These are phyloP conservation scores for Gossypium longicalyx DNA, from an alignment of 345 rosid species.

Conservation along the genomic window DNA sequence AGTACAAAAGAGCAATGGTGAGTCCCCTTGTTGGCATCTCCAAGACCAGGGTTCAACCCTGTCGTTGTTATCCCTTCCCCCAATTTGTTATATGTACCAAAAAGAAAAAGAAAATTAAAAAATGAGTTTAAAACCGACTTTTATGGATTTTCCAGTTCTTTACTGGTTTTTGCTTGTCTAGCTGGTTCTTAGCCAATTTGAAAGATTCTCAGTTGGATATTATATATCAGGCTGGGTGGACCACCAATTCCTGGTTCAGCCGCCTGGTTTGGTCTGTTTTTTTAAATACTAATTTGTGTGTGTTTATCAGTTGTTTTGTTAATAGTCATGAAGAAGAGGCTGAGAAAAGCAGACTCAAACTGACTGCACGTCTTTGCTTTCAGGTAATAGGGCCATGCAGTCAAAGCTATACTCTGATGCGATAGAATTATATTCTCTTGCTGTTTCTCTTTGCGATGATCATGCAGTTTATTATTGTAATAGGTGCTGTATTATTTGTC, in stretches of 20 bases:
- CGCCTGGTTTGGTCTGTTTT: not conserved
- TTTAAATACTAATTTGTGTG: not conserved
- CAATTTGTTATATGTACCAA: too few species aligned
- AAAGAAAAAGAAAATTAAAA: too few species aligned
- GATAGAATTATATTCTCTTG: slow-evolving; percentile 67
- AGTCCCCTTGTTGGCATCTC: too few species aligned
- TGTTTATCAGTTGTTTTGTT: slow-evolving; percentile 6
- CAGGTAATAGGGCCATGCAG: slow-evolving; percentile 89
- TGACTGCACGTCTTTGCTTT: slow-evolving; percentile 12
- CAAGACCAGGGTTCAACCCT: too few species aligned
- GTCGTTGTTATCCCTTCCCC: too few species aligned
- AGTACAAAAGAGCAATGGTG: too few species aligned
- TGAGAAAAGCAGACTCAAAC: not conserved
- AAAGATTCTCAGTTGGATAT: not conserved
- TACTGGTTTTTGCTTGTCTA: not conserved
- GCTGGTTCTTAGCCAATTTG: not conserved
- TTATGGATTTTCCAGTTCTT: not conserved
- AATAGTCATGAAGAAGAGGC: not conserved
- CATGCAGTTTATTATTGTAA: slow-evolving; percentile 86
- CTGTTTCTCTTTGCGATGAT: slow-evolving; percentile 54
- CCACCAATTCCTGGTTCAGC: not conserved
- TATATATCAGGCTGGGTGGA: too few species aligned
- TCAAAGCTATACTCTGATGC: slow-evolving; percentile 59
- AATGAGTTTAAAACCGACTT: too few species aligned
- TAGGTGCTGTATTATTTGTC: slow-evolving; percentile 41